Percentiles rank a stretch among this genome's conserved stretches.
These are phyloP conservation scores for Bruguiera sexangula DNA, from an alignment of 345 rosid species.

Conservation along the genomic window DNA sequence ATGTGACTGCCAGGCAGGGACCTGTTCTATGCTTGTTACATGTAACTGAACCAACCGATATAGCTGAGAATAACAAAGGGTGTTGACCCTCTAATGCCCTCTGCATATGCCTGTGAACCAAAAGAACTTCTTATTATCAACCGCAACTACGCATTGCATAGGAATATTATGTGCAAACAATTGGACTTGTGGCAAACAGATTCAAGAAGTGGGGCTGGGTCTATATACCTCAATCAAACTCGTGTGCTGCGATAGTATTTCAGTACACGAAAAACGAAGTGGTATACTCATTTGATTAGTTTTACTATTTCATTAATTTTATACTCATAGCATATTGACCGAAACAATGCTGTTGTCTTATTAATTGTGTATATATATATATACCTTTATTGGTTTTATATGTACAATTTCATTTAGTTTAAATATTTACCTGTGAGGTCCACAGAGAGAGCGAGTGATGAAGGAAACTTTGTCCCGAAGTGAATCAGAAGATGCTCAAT, in stretches of 20 bases:
- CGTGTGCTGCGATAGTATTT: no score
- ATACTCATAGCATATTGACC: no score
- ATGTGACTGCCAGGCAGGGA: constrained; percentile 7
- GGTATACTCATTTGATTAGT: no score
- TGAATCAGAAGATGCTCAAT: background rate
- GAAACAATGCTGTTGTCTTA: background rate
- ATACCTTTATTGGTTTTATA: background rate
- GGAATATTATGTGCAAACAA: no score
- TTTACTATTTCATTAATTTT: no score
- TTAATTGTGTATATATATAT: no score
- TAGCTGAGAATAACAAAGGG: background rate
- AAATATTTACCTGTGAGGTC: background rate
- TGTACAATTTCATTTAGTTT: background rate
- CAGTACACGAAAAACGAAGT: no score
- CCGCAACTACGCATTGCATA: background rate
- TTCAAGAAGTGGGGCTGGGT: no score
- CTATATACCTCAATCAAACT: background rate
- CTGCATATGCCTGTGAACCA: background rate
- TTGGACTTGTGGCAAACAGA: no score
- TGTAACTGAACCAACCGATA: constrained; percentile 16
- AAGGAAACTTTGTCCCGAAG: background rate
- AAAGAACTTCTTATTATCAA: background rate
- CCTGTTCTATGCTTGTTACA: background rate
- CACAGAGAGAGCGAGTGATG: constrained; percentile 17
- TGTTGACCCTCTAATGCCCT: constrained; percentile 12